Evolutionary conservation across 1,284 basidiomycete genomes (phyloP).

Genomic region (Earliella scabrosa): DNA sequence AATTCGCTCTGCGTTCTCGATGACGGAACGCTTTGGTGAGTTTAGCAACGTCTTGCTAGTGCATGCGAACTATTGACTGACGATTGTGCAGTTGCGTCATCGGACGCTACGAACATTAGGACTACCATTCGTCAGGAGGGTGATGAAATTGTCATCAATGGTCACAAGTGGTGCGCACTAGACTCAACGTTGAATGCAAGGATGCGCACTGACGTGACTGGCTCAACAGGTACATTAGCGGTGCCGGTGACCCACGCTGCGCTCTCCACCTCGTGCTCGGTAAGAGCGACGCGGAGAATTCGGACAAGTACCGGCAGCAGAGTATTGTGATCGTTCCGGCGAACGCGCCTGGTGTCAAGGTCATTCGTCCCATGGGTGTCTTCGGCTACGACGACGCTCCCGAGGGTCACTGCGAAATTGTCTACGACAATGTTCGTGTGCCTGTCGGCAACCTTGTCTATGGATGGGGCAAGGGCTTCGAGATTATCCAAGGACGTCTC

Average conservation of each 20-base stretch:
- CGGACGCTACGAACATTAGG: conserved; percentile 95
- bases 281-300: conserved; percentile 82
- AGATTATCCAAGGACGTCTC: conserved; percentile 97
- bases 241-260: conserved; percentile 93
- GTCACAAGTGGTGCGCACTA: conserved; percentile 86
- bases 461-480: conserved; percentile 94
- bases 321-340: conserved; percentile 94
- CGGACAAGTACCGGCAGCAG: conserved; percentile 82
- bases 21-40: conserved; percentile 91
- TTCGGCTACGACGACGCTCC: conserved; percentile 96
- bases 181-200: background rate
- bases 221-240: conserved; percentile 96
- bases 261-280: conserved; percentile 94
- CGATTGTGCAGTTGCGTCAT: conserved; percentile 78
- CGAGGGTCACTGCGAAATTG: conserved; percentile 94
- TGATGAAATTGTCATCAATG: conserved; percentile 91
- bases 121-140: conserved; percentile 89
- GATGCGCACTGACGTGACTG: conserved; percentile 4
- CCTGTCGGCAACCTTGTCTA: conserved; percentile 84
- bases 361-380: conserved; percentile 91
- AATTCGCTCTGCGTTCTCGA: conserved; percentile 92
- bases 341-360: conserved; percentile 84
- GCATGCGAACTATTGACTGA: too few species aligned
- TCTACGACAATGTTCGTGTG: conserved; percentile 93
- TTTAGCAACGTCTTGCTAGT: conserved; percentile 10